Evolutionary conservation across 441 rosid genomes (phyloP).

Genomic region (Bocquillonia castaneifolia): DNA sequence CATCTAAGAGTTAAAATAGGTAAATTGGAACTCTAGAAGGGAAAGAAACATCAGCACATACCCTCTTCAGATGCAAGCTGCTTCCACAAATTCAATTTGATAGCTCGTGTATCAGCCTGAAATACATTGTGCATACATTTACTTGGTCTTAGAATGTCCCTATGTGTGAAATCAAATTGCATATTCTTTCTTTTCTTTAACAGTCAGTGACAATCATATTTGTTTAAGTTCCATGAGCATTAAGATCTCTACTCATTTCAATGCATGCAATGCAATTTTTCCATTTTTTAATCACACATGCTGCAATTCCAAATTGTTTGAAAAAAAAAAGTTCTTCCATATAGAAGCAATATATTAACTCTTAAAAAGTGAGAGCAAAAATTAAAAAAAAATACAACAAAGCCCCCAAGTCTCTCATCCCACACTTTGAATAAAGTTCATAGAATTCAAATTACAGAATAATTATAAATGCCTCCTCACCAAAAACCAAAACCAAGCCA

Average conservation of each 20-base stretch:
- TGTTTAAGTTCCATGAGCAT: neutral
- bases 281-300: neutral
- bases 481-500: neutral
- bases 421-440: neutral
- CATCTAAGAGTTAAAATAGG: neutral
- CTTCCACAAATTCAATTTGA: constrained; percentile 85
- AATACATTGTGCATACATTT: constrained; percentile 25
- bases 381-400: neutral
- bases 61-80: constrained; percentile 92
- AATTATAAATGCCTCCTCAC: neutral
- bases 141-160: neutral
- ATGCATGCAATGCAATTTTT: no score
- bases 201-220: neutral
- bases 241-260: neutral
- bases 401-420: neutral
- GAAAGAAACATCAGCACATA: constrained; percentile 21
- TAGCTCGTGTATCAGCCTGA: constrained; percentile 71
- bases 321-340: neutral
- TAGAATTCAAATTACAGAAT: neutral
- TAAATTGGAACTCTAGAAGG: neutral
- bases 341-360: neutral
- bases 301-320: neutral
- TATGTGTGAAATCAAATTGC: neutral
- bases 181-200: neutral
- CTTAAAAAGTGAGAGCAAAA: neutral